These are phyloP conservation scores for Hypoxylon intermedium DNA, from an alignment of 495 filamentous ascomycete species.

Conservation along the genomic window DNA sequence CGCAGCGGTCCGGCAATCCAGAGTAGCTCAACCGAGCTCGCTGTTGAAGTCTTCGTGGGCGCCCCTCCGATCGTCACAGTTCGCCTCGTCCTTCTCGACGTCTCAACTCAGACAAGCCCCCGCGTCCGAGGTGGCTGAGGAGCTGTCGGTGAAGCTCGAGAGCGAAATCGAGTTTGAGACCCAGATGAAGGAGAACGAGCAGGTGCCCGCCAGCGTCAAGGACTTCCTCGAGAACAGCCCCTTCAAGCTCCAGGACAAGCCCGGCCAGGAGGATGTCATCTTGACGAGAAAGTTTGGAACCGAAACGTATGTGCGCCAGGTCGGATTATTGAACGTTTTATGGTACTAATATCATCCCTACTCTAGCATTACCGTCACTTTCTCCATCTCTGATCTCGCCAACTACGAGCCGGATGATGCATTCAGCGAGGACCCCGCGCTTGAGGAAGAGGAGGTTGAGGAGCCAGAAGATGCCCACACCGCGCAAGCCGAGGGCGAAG, in stretches of 20 bases:
- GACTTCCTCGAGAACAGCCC: constrained; percentile 75
- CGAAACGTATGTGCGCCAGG: constrained; percentile 71
- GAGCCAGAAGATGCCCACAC: constrained; percentile 54
- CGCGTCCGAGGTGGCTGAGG: constrained; percentile 65
- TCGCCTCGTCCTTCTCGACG: constrained; percentile 75
- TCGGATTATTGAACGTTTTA: not conserved
- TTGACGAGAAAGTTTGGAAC: constrained; percentile 83
- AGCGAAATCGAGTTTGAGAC: constrained; percentile 75
- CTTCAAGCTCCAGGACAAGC: constrained; percentile 76
- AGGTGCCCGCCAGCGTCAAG: constrained; percentile 67
- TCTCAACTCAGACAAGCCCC: constrained; percentile 61
- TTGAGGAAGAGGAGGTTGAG: constrained; percentile 68
- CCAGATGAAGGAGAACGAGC: constrained; percentile 63
- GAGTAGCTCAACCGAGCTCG: constrained; percentile 42
- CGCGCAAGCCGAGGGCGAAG: constrained; percentile 55
- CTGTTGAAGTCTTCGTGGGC: constrained; percentile 43
- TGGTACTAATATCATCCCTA: constrained; percentile 24
- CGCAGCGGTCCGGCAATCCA: constrained; percentile 59
- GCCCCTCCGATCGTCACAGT: constrained; percentile 58
- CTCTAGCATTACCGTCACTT: constrained; percentile 84
- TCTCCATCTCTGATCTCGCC: constrained; percentile 91
- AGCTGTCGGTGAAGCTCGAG: constrained; percentile 79
- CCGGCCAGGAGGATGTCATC: constrained; percentile 85
- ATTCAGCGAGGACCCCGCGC: constrained; percentile 55
- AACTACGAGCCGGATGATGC: constrained; percentile 61